These are phyloP conservation scores for Phanerochaete carnosa DNA, from an alignment of 768 basidiomycete species.

Conservation along the genomic window DNA sequence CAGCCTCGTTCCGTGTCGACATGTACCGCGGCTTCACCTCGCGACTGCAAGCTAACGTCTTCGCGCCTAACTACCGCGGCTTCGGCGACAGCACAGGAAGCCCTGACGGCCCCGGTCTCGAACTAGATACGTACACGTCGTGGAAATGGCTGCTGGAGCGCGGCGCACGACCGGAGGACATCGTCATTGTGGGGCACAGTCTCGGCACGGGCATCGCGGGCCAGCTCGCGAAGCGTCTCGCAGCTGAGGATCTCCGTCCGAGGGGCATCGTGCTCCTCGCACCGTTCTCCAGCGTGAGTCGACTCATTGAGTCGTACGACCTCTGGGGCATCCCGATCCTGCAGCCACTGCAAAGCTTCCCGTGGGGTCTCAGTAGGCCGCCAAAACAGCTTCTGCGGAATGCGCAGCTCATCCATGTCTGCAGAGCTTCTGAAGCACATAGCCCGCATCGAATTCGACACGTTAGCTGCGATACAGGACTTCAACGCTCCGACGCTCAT, in stretches of 20 bases:
- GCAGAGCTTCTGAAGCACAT: conserved; percentile 53
- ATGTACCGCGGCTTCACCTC: conserved; percentile 66
- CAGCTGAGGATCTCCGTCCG: conserved; percentile 35
- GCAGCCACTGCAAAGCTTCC: conserved; percentile 63
- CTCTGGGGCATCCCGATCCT: conserved; percentile 70
- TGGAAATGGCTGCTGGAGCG: conserved; percentile 72
- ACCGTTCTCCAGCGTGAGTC: conserved; percentile 33
- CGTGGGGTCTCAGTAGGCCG: conserved; percentile 29
- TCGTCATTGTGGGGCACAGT: conserved; percentile 83
- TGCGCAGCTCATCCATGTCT: neutral
- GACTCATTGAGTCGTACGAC: conserved; percentile 64
- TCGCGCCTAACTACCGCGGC: conserved; percentile 89
- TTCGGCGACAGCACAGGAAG: conserved; percentile 82
- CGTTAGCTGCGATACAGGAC: conserved; percentile 52
- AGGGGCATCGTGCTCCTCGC: conserved; percentile 40
- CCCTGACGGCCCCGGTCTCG: conserved; percentile 74
- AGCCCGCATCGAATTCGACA: conserved; percentile 58
- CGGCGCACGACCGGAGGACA: conserved; percentile 53
- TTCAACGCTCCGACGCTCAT: conserved; percentile 69
- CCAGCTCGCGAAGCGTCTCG: conserved; percentile 37
- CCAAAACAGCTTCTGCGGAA: neutral
- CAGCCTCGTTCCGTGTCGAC: conserved; percentile 59
- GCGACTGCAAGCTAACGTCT: conserved; percentile 67
- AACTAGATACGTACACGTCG: conserved; percentile 69
- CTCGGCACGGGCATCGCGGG: conserved; percentile 79